phyloP scores from a whole-genome alignment of 371 early-diverging fungal species.

The Mucor racemosus region DNA sequence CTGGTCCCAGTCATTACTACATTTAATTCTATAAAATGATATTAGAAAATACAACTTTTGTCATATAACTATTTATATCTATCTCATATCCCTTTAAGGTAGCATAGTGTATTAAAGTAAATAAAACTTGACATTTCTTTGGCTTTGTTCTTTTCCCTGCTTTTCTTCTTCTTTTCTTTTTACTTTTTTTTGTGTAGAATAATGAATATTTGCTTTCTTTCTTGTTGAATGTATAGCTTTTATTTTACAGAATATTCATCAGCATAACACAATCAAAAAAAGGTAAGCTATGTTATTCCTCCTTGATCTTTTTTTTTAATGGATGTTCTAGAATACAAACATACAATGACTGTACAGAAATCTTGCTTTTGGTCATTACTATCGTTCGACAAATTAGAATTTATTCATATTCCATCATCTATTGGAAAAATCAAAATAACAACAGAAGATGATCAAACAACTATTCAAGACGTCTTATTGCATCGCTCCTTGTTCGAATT shows the following conservation, averaged over 20 bases:
- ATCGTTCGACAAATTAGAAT: conserved; percentile 48
- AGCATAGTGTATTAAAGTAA: not conserved
- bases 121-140: conserved; percentile 2
- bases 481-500: conserved; percentile 59
- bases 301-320: no score
- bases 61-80: conserved; percentile 1
- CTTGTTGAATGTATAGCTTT: no score
- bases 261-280: no score
- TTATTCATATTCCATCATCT: conserved; percentile 52
- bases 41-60: not conserved
- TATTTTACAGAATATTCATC: not conserved
- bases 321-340: not conserved
- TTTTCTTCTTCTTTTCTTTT: not conserved
- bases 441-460: conserved; percentile 19
- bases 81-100: not conserved
- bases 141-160: not conserved
- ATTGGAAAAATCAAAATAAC: conserved; percentile 17
- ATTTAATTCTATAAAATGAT: not conserved
- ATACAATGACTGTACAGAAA: not conserved
- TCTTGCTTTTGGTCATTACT: conserved; percentile 60
- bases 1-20: not conserved
- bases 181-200: not conserved
- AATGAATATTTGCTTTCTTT: no score
- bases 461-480: conserved; percentile 44
- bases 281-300: no score